Evolutionary conservation across 768 basidiomycete genomes (phyloP).

Genomic region (Hebeloma cylindrosporum): DNA sequence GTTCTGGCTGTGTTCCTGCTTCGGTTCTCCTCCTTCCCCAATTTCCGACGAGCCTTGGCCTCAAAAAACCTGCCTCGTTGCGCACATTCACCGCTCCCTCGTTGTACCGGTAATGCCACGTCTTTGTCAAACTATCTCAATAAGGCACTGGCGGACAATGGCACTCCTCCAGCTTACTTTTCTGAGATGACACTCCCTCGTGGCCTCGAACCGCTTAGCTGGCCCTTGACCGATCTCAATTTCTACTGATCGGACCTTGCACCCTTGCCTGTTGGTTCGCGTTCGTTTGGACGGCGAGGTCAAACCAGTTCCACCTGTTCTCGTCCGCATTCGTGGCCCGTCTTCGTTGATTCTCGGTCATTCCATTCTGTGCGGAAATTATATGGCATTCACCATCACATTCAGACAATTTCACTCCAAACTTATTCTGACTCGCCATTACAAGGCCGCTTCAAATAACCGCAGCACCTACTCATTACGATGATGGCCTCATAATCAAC

Average conservation of each 20-base stretch:
- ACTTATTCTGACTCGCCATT: too few species aligned
- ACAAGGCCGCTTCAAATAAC: too few species aligned
- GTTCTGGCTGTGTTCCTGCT: constrained; percentile 19
- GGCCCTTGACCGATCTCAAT: not conserved
- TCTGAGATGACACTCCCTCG: too few species aligned
- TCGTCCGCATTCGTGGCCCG: constrained; percentile 3
- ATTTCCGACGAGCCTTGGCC: constrained; percentile 20
- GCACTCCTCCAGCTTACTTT: too few species aligned
- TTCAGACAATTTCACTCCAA: too few species aligned
- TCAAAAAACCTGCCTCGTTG: constrained; percentile 13
- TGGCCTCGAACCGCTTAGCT: not conserved
- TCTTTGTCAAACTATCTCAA: too few species aligned
- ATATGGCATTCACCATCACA: too few species aligned
- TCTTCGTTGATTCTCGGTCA: not conserved
- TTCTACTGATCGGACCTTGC: constrained; percentile 7
- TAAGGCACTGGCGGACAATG: too few species aligned
- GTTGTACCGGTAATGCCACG: constrained; percentile 12
- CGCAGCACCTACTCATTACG: too few species aligned
- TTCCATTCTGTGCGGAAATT: constrained; percentile 3
- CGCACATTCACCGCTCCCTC: constrained; percentile 7
- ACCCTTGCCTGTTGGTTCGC: constrained; percentile 1
- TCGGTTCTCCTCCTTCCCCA: constrained; percentile 23
- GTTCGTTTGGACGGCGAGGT: not conserved
- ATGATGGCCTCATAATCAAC: too few species aligned
- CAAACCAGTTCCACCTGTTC: constrained; percentile 7